Evolutionary conservation across 2,329 filamentous ascomycete genomes (phyloP).

Genomic region (Curvularia eragrostidis): DNA sequence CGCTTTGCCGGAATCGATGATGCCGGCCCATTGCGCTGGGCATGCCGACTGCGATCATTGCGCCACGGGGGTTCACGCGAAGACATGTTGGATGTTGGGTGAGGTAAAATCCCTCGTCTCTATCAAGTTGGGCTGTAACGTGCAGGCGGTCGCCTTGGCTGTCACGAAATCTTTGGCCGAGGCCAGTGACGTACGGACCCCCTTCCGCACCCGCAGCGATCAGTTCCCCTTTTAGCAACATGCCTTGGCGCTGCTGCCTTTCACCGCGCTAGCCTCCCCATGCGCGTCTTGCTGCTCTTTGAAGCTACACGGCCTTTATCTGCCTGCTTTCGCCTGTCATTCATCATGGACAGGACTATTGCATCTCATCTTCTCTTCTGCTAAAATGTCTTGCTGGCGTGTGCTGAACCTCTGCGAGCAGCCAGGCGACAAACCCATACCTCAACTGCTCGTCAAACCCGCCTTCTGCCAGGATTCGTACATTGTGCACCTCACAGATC

Average conservation of each 20-base stretch:
- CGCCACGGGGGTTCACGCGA: conserved; percentile 47
- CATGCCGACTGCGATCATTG: conserved; percentile 27
- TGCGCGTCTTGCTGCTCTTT: background rate
- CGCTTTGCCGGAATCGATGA: conserved; percentile 53
- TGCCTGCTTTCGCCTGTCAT: background rate
- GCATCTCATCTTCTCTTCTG: background rate
- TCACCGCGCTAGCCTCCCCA: background rate
- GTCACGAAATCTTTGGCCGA: conserved; percentile 24
- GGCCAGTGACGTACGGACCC: conserved; percentile 30
- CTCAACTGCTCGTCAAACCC: conserved; percentile 69
- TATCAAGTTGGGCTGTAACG: conserved; percentile 3
- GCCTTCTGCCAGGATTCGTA: conserved; percentile 65
- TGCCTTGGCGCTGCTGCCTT: conserved; percentile 25
- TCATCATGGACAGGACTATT: background rate
- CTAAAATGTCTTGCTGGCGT: conserved; percentile 46
- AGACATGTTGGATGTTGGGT: conserved; percentile 29
- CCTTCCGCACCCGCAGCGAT: conserved; percentile 16
- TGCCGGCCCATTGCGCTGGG: conserved; percentile 31
- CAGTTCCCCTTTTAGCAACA: conserved; percentile 9
- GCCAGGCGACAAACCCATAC: conserved; percentile 49
- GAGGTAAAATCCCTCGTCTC: background rate
- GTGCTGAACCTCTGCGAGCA: conserved; percentile 38
- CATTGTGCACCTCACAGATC: conserved; percentile 71
- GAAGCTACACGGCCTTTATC: background rate
- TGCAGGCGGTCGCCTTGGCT: background rate